These are phyloP conservation scores for Carallia pectinifolia DNA, from an alignment of 345 rosid genomes.

Conservation along the genomic window DNA sequence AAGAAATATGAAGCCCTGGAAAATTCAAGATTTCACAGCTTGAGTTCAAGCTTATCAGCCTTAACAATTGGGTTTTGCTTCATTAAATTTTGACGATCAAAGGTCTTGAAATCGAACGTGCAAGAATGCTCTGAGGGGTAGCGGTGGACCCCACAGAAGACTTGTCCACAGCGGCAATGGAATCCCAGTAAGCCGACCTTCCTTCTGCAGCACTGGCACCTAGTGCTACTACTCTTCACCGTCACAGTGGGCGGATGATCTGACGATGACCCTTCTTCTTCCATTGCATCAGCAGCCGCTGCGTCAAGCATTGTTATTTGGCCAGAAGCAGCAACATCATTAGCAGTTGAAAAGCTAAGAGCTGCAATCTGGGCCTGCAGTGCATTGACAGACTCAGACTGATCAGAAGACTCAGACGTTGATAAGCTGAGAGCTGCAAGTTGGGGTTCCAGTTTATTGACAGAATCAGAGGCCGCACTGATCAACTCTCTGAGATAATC, in stretches of 20 bases:
- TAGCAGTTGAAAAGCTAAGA: neutral
- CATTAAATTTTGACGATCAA: slow-evolving; percentile 17
- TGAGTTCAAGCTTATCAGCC: slow-evolving; percentile 21
- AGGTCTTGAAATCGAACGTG: slow-evolving; percentile 28
- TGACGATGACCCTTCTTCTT: too few relatives aligned
- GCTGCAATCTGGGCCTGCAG: too few relatives aligned
- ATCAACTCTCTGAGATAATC: slow-evolving; percentile 12
- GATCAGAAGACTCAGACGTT: too few relatives aligned
- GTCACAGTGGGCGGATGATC: too few relatives aligned
- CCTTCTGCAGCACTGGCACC: slow-evolving; percentile 22
- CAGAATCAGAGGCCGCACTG: neutral
- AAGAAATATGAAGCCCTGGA: too few relatives aligned
- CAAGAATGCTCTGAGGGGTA: slow-evolving; percentile 40
- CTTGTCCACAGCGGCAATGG: slow-evolving; percentile 29
- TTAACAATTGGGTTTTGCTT: slow-evolving; percentile 22
- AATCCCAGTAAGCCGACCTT: slow-evolving; percentile 25
- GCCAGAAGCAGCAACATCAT: too few relatives aligned
- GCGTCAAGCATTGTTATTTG: too few relatives aligned
- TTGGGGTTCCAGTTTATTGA: too few relatives aligned
- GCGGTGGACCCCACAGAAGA: slow-evolving; percentile 33
- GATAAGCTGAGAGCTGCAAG: too few relatives aligned
- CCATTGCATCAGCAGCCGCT: neutral
- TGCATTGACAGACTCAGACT: too few relatives aligned
- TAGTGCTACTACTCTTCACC: neutral
- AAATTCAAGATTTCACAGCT: neutral